A percentile compares a stretch with the other conserved stretches of the same genome.
Evolutionary conservation across 495 filamentous ascomycete genomes (phyloP).

Genomic region (Filosporella fistucella): DNA sequence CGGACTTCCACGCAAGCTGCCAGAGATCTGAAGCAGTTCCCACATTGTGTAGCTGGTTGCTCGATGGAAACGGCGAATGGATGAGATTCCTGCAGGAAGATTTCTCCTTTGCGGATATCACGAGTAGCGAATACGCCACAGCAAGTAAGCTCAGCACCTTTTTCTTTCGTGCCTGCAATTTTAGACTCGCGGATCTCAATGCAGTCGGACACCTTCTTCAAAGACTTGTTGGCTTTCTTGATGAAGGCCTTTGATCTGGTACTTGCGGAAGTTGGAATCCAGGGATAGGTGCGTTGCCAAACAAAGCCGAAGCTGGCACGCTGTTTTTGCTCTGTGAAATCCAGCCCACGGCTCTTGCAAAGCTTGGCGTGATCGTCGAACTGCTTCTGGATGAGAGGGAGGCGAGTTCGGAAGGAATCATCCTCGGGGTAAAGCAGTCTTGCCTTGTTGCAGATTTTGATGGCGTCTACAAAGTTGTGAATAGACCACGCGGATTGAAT

Average conservation of each 20-base stretch:
- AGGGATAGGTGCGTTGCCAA: no score
- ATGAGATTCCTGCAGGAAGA: background rate
- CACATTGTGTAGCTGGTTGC: background rate
- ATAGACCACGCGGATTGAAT: background rate
- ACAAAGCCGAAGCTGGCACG: no score
- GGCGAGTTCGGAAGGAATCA: background rate
- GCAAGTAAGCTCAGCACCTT: no score
- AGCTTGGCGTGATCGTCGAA: no score
- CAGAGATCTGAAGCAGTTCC: background rate
- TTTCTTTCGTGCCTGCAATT: no score
- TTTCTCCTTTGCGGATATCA: background rate
- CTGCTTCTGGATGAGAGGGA: no score
- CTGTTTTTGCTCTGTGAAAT: no score
- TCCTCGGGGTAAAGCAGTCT: background rate
- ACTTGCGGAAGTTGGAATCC: background rate
- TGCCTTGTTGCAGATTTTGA: background rate
- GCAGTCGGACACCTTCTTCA: no score
- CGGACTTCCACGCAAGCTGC: background rate
- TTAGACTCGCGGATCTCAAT: no score
- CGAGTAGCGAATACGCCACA: background rate
- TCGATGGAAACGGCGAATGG: background rate
- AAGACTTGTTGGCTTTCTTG: background rate
- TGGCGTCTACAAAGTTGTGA: background rate
- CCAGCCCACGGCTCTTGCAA: no score
- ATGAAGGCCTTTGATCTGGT: background rate